These are phyloP conservation scores for Urtica urens DNA, from an alignment of 306 rosid genomes.

Conservation along the genomic window DNA sequence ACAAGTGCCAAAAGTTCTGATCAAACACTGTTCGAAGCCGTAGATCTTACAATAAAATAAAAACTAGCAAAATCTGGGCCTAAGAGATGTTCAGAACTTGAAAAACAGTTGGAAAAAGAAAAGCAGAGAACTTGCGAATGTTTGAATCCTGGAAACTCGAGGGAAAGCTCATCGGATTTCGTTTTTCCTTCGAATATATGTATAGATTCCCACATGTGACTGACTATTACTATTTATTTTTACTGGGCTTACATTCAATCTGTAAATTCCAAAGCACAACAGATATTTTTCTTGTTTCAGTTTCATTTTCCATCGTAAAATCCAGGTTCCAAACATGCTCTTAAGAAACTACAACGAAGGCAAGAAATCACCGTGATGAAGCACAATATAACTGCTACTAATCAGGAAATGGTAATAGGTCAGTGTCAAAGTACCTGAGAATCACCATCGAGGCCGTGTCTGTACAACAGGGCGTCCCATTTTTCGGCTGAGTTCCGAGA, in stretches of 20 bases:
- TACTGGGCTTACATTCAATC: too few species aligned
- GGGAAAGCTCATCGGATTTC: too few species aligned
- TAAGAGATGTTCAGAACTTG: neutral
- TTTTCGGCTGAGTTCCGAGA: slow-evolving; percentile 81
- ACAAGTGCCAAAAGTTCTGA: neutral
- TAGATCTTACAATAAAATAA: neutral
- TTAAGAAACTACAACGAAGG: too few species aligned
- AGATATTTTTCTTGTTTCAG: too few species aligned
- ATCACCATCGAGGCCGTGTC: slow-evolving; percentile 65
- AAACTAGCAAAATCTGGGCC: neutral
- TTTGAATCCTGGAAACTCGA: neutral
- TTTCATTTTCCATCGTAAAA: too few species aligned
- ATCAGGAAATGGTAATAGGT: slow-evolving; percentile 17
- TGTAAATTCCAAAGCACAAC: too few species aligned
- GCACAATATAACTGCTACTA: too few species aligned
- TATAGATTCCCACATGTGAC: too few species aligned
- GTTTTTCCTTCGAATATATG: too few species aligned
- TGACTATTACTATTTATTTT: too few species aligned
- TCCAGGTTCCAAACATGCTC: too few species aligned
- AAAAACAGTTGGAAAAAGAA: neutral
- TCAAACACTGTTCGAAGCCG: neutral
- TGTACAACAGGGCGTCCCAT: slow-evolving; percentile 93
- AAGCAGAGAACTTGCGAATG: neutral
- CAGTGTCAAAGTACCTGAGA: slow-evolving; percentile 79
- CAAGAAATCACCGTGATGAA: too few species aligned